phyloP scores from a whole-genome alignment of 495 filamentous ascomycete species.

The Penicillium egyptiacum region DNA sequence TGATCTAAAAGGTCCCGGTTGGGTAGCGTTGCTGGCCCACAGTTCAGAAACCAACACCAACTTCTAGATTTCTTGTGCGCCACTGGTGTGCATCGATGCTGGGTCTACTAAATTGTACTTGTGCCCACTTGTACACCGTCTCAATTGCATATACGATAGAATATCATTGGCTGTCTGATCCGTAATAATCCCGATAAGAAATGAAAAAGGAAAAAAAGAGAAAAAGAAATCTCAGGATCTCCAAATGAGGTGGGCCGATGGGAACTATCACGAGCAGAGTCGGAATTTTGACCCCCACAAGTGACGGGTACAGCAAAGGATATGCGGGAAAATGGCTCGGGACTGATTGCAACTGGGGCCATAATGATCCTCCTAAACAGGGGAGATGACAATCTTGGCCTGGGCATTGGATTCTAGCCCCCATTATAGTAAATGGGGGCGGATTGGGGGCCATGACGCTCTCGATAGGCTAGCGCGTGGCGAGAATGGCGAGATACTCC shows the following conservation, averaged over 20 bases:
- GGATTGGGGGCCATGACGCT: conserved; percentile 14
- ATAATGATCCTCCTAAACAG: conserved; percentile 5
- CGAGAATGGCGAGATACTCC: neutral
- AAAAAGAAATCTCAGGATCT: conserved; percentile 4
- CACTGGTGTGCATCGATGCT: neutral
- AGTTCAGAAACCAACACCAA: conserved; percentile 6
- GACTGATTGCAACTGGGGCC: conserved; percentile 10
- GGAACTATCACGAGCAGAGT: conserved; percentile 16
- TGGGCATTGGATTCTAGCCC: conserved; percentile 12
- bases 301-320: conserved; percentile 3
- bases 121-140: conserved; percentile 3
- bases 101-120: neutral
- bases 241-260: conserved; percentile 15
- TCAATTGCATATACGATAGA: neutral
- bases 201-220: neutral
- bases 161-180: neutral
- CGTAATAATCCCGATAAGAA: neutral
- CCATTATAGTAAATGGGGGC: conserved; percentile 12
- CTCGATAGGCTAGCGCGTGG: neutral
- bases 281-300: conserved; percentile 14
- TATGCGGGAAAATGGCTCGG: conserved; percentile 4
- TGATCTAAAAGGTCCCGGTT: conserved; percentile 6
- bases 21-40: conserved; percentile 12
- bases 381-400: conserved; percentile 2
- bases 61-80: conserved; percentile 10